A percentile compares a stretch with the other conserved stretches of the same genome.
phyloP scores from a whole-genome alignment of 2,329 filamentous ascomycete species.

The Epichloe hybrida region DNA sequence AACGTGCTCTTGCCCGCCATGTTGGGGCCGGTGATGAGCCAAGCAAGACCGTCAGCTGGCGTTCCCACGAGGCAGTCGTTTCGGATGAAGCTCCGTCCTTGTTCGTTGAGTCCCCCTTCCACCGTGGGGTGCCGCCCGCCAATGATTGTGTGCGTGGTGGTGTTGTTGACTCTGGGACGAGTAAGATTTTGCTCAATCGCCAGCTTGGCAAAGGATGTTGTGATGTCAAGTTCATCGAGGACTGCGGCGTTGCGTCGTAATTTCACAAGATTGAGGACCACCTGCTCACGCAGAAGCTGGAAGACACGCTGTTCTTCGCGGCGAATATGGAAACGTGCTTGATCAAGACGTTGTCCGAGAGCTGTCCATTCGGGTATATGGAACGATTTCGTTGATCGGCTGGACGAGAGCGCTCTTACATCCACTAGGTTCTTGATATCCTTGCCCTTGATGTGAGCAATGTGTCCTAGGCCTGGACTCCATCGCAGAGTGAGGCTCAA shows the following conservation, averaged over 20 bases:
- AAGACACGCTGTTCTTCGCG: conserved; percentile 77
- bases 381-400: conserved; percentile 74
- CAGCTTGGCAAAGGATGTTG: conserved; percentile 70
- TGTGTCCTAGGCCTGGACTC: conserved; percentile 76
- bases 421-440: conserved; percentile 35
- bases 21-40: conserved; percentile 74
- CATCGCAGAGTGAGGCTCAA: conserved; percentile 66
- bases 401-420: conserved; percentile 49
- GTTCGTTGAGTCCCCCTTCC: conserved; percentile 63
- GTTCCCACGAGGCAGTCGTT: conserved; percentile 79
- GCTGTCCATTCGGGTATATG: conserved; percentile 73
- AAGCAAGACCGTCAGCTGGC: conserved; percentile 47
- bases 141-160: conserved; percentile 58
- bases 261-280: conserved; percentile 71
- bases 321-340: conserved; percentile 62
- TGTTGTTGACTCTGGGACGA: conserved; percentile 57
- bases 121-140: conserved; percentile 89
- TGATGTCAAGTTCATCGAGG: conserved; percentile 85
- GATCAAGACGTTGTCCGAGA: conserved; percentile 68
- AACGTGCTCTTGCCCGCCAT: conserved; percentile 98
- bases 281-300: conserved; percentile 54
- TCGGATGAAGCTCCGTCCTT: conserved; percentile 67
- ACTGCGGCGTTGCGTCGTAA: conserved; percentile 82
- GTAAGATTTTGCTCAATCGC: conserved; percentile 61
- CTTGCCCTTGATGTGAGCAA: conserved; percentile 80